Evolutionary conservation across 371 early-diverging fungal genomes (phyloP).

Genomic region (Entomophthora muscae): DNA sequence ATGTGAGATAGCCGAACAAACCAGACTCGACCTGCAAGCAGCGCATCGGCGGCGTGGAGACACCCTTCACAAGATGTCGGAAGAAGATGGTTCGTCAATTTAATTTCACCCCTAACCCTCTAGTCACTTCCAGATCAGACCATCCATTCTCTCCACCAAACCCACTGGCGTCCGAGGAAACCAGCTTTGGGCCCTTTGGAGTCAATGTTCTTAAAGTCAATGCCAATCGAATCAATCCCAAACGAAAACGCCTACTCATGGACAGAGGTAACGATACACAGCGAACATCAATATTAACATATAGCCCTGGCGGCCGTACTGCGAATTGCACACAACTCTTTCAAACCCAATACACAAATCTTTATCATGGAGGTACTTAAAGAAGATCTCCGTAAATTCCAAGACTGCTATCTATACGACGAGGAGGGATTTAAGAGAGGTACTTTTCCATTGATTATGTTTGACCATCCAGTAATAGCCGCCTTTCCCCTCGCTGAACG

Average conservation of each 20-base stretch:
- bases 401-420: not conserved
- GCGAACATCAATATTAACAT: no score
- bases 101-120: not conserved
- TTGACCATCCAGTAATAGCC: not conserved
- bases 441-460: not conserved
- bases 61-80: not conserved
- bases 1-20: constrained; percentile 49
- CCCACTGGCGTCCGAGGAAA: not conserved
- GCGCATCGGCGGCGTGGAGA: not conserved
- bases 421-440: constrained; percentile 3
- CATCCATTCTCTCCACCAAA: not conserved
- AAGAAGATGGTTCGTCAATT: not conserved
- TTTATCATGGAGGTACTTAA: constrained; percentile 1
- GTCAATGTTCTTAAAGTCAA: not conserved
- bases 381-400: not conserved
- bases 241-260: not conserved
- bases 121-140: not conserved
- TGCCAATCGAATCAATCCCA: not conserved
- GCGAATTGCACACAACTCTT: not conserved
- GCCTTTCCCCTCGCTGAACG: not conserved
- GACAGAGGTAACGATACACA: constrained; percentile 7
- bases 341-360: constrained; percentile 1
- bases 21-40: constrained; percentile 21
- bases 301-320: constrained; percentile 4
- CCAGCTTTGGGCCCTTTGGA: not conserved